phyloP scores from a whole-genome alignment of 2,329 filamentous ascomycete genomes.

The Westerdykella sp. region DNA sequence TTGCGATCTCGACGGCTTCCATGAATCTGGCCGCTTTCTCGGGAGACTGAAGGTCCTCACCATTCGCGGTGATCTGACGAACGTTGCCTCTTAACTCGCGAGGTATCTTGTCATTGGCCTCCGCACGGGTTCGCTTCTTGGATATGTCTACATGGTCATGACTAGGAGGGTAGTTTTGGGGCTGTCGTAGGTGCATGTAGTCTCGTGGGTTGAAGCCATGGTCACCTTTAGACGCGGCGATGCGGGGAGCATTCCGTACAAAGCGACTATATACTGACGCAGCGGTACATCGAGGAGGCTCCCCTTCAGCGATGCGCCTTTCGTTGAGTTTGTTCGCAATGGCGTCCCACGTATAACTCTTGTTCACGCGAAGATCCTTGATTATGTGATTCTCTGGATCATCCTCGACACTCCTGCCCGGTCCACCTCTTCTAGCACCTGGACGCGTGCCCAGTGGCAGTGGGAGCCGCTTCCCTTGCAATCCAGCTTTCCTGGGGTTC shows the following conservation, averaged over 20 bases:
- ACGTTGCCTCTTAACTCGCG: slow-evolving; percentile 21
- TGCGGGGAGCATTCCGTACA: slow-evolving; percentile 23
- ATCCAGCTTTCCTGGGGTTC: too few relatives aligned
- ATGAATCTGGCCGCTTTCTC: slow-evolving; percentile 22
- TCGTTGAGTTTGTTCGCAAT: slow-evolving; percentile 25
- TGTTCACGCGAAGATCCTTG: slow-evolving; percentile 22
- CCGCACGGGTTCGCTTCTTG: slow-evolving; percentile 10
- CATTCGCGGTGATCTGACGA: slow-evolving; percentile 8
- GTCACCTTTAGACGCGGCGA: slow-evolving; percentile 25
- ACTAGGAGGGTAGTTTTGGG: slow-evolving; percentile 6
- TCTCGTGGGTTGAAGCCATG: slow-evolving; percentile 28
- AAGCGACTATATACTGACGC: slow-evolving; percentile 35
- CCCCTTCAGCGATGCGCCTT: slow-evolving; percentile 11
- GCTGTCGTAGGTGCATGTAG: slow-evolving; percentile 28
- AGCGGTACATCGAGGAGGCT: slow-evolving; percentile 18
- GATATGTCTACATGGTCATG: not conserved
- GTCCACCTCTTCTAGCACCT: too few relatives aligned
- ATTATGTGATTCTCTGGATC: slow-evolving; percentile 32
- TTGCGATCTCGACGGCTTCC: slow-evolving; percentile 22
- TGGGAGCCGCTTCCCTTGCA: too few relatives aligned
- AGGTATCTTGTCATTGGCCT: slow-evolving; percentile 11
- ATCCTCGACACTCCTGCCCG: slow-evolving; percentile 5
- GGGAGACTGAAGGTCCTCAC: slow-evolving; percentile 10
- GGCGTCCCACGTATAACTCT: slow-evolving; percentile 21
- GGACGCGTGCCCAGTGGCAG: too few relatives aligned